These are phyloP conservation scores for Kregervanrija pseudodelftensis DNA, from an alignment of 805 yeast species.

Conservation along the genomic window DNA sequence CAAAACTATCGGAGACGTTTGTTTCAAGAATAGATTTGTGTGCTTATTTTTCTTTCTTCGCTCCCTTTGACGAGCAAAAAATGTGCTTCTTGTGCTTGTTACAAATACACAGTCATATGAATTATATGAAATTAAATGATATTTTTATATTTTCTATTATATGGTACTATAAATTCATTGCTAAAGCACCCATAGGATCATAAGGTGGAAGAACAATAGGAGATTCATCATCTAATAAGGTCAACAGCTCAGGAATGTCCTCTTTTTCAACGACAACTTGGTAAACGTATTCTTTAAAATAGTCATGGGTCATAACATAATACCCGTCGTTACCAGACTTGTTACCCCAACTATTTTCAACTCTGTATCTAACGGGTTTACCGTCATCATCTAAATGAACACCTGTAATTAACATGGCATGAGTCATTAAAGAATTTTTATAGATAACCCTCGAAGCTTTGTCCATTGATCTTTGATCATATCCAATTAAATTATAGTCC, in stretches of 20 bases:
- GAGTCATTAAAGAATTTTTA: constrained; percentile 76
- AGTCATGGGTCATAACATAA: constrained; percentile 65
- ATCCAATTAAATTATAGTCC: constrained; percentile 52
- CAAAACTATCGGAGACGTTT: no score
- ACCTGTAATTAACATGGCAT: constrained; percentile 82
- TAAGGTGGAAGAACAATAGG: constrained; percentile 63
- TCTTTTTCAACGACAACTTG: constrained; percentile 57
- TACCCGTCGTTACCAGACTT: constrained; percentile 62
- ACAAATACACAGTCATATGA: no score
- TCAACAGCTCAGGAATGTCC: constrained; percentile 27
- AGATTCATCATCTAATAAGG: constrained; percentile 32
- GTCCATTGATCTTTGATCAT: constrained; percentile 38
- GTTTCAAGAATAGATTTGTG: no score
- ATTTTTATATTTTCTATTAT: no score
- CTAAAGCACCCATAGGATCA: constrained; percentile 78
- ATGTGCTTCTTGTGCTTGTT: no score
- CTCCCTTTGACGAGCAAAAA: no score
- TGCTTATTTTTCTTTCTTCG: no score
- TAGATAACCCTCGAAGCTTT: constrained; percentile 68
- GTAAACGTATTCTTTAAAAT: constrained; percentile 68
- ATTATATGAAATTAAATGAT: no score
- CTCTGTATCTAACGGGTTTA: constrained; percentile 60
- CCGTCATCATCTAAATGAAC: constrained; percentile 65
- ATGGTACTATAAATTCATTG: constrained; percentile 18
- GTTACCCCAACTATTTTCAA: constrained; percentile 75